phyloP scores from a whole-genome alignment of 257 asterid species.

The Fraxinus excelsior region DNA sequence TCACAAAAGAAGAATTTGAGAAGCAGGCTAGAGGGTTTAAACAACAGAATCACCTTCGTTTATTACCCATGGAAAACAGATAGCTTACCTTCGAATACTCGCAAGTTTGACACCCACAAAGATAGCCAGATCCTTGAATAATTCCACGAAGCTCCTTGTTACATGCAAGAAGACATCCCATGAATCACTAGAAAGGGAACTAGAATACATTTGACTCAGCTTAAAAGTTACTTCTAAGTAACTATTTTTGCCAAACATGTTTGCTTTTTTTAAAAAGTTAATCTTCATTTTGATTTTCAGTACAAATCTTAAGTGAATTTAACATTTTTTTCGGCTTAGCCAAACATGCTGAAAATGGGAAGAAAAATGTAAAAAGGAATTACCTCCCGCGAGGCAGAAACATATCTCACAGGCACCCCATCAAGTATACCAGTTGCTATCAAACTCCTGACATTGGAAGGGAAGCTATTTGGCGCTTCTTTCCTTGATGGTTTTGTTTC shows the following conservation, averaged over 20 bases:
- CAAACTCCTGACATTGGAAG: constrained; percentile 93
- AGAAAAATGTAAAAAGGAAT: constrained; percentile 8
- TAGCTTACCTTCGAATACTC: constrained; percentile 72
- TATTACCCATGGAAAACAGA: not conserved
- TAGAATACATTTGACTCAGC: not conserved
- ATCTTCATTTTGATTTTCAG: not conserved
- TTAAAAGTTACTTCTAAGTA: not conserved
- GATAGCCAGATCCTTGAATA: constrained; percentile 91
- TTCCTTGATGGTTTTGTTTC: constrained; percentile 66
- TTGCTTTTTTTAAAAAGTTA: not conserved
- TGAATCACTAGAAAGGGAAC: constrained; percentile 26
- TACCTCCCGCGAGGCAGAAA: constrained; percentile 80
- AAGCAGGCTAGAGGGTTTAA: not conserved
- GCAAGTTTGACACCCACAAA: constrained; percentile 85
- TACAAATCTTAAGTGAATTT: not conserved
- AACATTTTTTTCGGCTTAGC: not conserved
- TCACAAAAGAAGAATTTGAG: constrained; percentile 2
- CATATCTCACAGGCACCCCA: constrained; percentile 84
- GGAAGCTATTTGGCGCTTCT: constrained; percentile 95
- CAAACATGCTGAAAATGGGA: constrained; percentile 1
- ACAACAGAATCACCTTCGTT: not conserved
- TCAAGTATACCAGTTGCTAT: constrained; percentile 93
- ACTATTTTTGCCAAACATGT: not conserved
- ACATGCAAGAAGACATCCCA: constrained; percentile 26
- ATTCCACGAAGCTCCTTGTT: constrained; percentile 82